Evolutionary conservation across 108 stramenopile species (phyloP).

Genomic region (Cyclotella sp.): DNA sequence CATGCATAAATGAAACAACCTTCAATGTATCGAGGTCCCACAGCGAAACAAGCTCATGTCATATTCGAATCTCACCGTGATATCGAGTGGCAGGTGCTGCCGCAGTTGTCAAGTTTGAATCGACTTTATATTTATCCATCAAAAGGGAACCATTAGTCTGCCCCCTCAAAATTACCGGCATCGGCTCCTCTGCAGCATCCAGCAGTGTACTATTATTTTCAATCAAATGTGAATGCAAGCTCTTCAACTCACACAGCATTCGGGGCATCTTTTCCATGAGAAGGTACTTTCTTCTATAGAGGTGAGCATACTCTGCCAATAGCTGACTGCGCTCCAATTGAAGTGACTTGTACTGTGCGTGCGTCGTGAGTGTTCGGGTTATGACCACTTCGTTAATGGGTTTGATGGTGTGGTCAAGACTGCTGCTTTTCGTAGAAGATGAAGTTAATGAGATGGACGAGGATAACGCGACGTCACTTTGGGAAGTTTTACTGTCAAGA

Average conservation of each 20-base stretch:
- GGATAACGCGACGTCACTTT: background rate
- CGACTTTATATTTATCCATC: background rate
- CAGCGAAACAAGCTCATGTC: too few species aligned
- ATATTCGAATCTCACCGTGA: too few species aligned
- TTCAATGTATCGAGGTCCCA: too few species aligned
- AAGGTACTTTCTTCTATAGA: background rate
- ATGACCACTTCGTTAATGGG: conserved; percentile 7
- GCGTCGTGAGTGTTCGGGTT: background rate
- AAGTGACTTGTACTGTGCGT: background rate
- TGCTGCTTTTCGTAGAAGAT: conserved; percentile 1
- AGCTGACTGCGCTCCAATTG: background rate
- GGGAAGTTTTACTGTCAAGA: background rate
- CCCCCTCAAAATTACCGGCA: background rate
- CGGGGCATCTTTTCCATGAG: background rate
- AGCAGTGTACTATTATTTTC: conserved; percentile 1
- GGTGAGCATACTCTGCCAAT: conserved; percentile 1
- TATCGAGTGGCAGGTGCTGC: too few species aligned
- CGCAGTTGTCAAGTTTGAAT: too few species aligned
- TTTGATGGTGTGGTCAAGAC: background rate
- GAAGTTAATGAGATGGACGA: background rate
- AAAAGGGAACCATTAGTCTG: background rate
- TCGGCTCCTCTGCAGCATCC: background rate
- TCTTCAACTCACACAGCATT: background rate
- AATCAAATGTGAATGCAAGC: background rate
- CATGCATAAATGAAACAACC: too few species aligned